These are phyloP conservation scores for Cercophora sp. DNA, from an alignment of 495 filamentous ascomycete species.

Conservation along the genomic window DNA sequence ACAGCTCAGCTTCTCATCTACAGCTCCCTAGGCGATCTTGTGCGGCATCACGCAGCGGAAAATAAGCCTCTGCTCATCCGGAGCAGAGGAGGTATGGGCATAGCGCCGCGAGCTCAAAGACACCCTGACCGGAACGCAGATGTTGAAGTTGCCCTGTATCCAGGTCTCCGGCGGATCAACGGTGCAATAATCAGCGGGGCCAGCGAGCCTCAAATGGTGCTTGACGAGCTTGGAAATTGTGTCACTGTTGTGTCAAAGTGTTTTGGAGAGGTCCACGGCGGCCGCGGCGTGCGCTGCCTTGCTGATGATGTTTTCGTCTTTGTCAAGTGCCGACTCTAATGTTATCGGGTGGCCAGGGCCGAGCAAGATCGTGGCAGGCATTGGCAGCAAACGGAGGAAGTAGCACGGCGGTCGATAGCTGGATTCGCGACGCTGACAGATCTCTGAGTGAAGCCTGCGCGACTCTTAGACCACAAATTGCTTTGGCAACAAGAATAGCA, in stretches of 20 bases:
- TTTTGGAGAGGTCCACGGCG: not conserved
- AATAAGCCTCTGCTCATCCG: constrained; percentile 17
- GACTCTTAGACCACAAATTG: not conserved
- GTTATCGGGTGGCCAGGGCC: not conserved
- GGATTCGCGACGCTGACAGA: not conserved
- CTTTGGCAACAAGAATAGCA: not conserved
- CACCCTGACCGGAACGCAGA: constrained; percentile 36
- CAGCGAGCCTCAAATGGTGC: not conserved
- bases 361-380: not conserved
- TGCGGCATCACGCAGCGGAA: constrained; percentile 34
- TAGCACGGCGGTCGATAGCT: not conserved
- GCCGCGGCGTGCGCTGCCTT: not conserved
- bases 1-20: constrained; percentile 38
- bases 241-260: not conserved
- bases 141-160: constrained; percentile 39
- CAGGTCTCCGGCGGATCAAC: constrained; percentile 16
- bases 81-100: not conserved
- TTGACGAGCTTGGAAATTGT: not conserved
- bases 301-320: not conserved
- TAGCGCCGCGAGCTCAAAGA: not conserved
- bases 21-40: constrained; percentile 37
- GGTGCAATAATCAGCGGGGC: not conserved
- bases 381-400: not conserved
- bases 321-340: not conserved
- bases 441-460: not conserved